Evolutionary conservation across 2,329 filamentous ascomycete species (phyloP), one percentile per base, ranked within the genome.

Genomic region (Colletotrichum endophyticum): DNA sequence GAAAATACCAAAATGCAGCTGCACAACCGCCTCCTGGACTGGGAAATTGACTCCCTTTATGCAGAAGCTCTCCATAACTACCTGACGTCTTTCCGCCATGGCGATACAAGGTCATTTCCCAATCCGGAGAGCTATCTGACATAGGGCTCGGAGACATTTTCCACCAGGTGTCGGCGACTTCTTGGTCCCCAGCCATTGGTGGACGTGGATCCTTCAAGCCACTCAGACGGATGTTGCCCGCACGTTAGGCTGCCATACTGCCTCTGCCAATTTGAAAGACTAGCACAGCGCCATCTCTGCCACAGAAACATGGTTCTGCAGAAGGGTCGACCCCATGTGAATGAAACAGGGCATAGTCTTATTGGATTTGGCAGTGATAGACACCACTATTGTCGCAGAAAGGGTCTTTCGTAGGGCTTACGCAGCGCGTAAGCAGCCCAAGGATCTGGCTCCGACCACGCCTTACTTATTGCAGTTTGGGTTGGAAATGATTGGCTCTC

Each of bases 1-100:
- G 1, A 1, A 22, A 12, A 53, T 8, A 13, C n/a, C 12, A 7
- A 13, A 0, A 13, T 0, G n/a, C 1, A 13, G 11, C n/a, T 22
- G 44, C n/a, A 22, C 6, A 49, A 49, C 44, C 39, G 19, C 39
- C 39, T 44, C 19, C 19, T 11, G 19, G 8, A n/a, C 19, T 49
- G 39, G 57, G 19, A 34, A 9, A 12, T 34, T 22, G 11, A 2
- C 28, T 19, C 16, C 15, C 30, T 62, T 62, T 62, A 62, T 62
- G 19, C 27, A 30, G 19, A n/a, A 34, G 57, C 57, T 62, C 19
- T 13, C 25, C 5, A 6, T 62, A n/a, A 5, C 57, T 62, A 7
- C 12, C 57, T 28, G 11, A 30, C 28, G 4, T 34, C 5, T 11
- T n/a, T 13, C 11, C 28, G 19, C 28, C 28, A 30, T n/a, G 28